A percentile compares a stretch with the other conserved stretches of the same genome.
phyloP scores from a whole-genome alignment of 305 asterid species.

The Fraxinus sp. region DNA sequence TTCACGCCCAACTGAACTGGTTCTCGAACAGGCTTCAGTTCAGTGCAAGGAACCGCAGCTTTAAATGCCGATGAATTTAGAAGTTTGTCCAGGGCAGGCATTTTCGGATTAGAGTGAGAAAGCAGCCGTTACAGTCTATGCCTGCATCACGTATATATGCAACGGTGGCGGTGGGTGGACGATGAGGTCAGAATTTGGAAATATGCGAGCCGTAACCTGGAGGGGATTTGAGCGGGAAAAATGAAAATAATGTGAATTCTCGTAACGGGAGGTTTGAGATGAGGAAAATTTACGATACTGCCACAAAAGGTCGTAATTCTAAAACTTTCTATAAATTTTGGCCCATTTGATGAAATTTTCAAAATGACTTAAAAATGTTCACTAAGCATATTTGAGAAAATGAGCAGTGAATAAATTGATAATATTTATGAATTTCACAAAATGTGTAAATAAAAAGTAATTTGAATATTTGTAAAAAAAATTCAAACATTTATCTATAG shows the following conservation, averaged over 20 bases:
- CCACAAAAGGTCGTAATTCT: background rate
- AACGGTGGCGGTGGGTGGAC: constrained; percentile 1
- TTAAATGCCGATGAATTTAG: constrained; percentile 27
- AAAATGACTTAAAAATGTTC: background rate
- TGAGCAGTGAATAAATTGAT: too few relatives aligned
- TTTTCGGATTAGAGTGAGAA: constrained; percentile 19
- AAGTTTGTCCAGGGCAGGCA: constrained; percentile 50
- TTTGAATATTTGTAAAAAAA: background rate
- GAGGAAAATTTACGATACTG: background rate
- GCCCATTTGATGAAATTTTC: background rate
- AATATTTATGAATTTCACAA: too few relatives aligned
- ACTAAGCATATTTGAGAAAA: background rate
- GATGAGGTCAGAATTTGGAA: constrained; percentile 18
- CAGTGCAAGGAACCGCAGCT: constrained; percentile 13
- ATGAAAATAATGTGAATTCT: constrained; percentile 25
- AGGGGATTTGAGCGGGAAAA: constrained; percentile 43
- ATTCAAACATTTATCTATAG: background rate
- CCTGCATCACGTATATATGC: constrained; percentile 6
- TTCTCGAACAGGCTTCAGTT: constrained; percentile 30
- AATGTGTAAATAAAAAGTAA: too few relatives aligned
- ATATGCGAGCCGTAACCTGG: constrained; percentile 5
- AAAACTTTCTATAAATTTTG: background rate
- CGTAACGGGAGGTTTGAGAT: background rate
- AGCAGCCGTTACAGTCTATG: constrained; percentile 19
- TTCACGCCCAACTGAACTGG: constrained; percentile 14